A percentile compares a stretch with the other conserved stretches of the same genome.
Evolutionary conservation across 768 basidiomycete species (phyloP).

Genomic region (Suillus hirtellus): DNA sequence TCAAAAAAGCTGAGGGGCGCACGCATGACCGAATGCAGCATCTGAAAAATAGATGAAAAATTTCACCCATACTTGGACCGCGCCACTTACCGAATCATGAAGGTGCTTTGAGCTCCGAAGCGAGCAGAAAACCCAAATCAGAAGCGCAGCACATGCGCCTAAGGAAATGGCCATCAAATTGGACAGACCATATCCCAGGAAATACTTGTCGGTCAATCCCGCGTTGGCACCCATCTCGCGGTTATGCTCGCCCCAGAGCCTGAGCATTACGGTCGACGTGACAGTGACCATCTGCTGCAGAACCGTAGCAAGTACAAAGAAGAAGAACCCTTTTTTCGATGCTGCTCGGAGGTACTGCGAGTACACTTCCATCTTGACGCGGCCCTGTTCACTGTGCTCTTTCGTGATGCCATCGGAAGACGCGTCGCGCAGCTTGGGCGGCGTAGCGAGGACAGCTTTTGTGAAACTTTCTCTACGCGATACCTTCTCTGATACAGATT

Average conservation of each 20-base stretch:
- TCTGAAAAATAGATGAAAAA: constrained; percentile 41
- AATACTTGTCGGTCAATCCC: constrained; percentile 54
- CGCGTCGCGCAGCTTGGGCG: constrained; percentile 39
- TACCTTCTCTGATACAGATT: constrained; percentile 55
- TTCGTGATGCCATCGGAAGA: constrained; percentile 52
- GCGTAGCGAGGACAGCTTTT: constrained; percentile 51
- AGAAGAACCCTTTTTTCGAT: constrained; percentile 67
- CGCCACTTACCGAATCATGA: constrained; percentile 66
- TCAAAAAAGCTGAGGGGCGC: constrained; percentile 91
- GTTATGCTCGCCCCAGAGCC: constrained; percentile 84
- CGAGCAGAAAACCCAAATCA: constrained; percentile 79
- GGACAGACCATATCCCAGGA: constrained; percentile 68
- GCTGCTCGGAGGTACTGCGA: constrained; percentile 76
- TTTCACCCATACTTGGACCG: not conserved
- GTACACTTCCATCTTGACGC: constrained; percentile 79
- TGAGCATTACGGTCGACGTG: constrained; percentile 62
- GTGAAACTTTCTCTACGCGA: constrained; percentile 56
- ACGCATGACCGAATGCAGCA: constrained; percentile 77
- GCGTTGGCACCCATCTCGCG: constrained; percentile 54
- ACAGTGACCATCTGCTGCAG: constrained; percentile 62
- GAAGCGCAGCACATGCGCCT: constrained; percentile 54
- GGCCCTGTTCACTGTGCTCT: constrained; percentile 79
- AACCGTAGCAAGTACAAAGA: constrained; percentile 59
- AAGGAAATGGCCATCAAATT: constrained; percentile 58
- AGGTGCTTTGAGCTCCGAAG: constrained; percentile 71